Percentiles rank a stretch among this genome's conserved stretches.
These are phyloP conservation scores for Tricharina praecox DNA, from an alignment of 495 filamentous ascomycete species.

Conservation along the genomic window DNA sequence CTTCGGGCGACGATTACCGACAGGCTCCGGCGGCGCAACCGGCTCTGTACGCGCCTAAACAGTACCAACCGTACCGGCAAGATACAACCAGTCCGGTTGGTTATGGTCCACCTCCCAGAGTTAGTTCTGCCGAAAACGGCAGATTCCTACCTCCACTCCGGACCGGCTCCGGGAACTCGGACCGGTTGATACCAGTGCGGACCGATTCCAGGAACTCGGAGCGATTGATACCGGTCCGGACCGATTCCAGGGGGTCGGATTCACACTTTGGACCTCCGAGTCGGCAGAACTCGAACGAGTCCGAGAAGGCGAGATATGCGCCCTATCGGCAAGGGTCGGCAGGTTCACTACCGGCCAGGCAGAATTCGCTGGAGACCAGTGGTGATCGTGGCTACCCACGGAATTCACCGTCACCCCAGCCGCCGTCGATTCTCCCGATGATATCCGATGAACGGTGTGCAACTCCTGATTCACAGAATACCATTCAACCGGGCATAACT, in stretches of 20 bases:
- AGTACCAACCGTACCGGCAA: slow-evolving; percentile 22
- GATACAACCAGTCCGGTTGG: slow-evolving; percentile 16
- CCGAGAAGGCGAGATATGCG: slow-evolving; percentile 11
- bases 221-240: slow-evolving; percentile 15
- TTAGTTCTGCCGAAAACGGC: slow-evolving; percentile 16
- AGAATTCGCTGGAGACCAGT: slow-evolving; percentile 1
- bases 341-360: slow-evolving; percentile 1
- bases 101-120: slow-evolving; percentile 11
- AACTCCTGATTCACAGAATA: neutral
- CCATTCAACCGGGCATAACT: slow-evolving; percentile 36
- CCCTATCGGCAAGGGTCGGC: slow-evolving; percentile 20
- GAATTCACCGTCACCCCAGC: neutral
- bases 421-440: slow-evolving; percentile 4
- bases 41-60: neutral
- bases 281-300: slow-evolving; percentile 15
- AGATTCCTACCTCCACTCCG: slow-evolving; percentile 17
- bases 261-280: slow-evolving; percentile 13
- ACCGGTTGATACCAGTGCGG: slow-evolving; percentile 17
- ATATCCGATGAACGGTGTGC: neutral
- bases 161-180: slow-evolving; percentile 13
- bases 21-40: too few species aligned
- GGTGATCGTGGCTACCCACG: neutral
- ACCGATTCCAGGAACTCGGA: slow-evolving; percentile 19
- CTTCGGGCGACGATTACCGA: slow-evolving; percentile 23
- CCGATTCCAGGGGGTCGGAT: slow-evolving; percentile 19